A percentile compares a stretch with the other conserved stretches of the same genome.
These are phyloP conservation scores for Nicotiana sylvestris DNA, from an alignment of 257 asterid genomes.

Conservation along the genomic window DNA sequence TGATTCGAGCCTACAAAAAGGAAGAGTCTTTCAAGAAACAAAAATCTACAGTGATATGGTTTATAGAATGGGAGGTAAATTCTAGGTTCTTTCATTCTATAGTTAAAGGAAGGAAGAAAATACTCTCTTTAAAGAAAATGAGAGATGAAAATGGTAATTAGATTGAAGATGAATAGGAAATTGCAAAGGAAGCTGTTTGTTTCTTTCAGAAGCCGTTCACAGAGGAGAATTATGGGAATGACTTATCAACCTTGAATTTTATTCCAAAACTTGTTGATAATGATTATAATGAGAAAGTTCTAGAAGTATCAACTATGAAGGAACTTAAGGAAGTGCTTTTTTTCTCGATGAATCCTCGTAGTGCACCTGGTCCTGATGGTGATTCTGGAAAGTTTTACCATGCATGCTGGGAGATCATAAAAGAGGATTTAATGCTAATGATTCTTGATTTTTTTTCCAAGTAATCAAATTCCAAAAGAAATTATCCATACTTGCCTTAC, in stretches of 20 bases:
- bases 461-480: too few species aligned
- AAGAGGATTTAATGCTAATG: neutral
- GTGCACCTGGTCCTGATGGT: neutral
- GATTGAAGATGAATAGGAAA: neutral
- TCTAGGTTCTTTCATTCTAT: too few species aligned
- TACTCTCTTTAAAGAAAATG: neutral
- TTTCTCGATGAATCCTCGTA: neutral
- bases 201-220: neutral
- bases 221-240: neutral
- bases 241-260: neutral
- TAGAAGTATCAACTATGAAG: neutral
- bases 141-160: neutral
- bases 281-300: neutral
- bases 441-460: neutral
- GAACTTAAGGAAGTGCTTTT: neutral
- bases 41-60: too few species aligned
- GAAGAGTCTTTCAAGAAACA: too few species aligned
- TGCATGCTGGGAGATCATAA: neutral
- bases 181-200: neutral
- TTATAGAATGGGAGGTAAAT: too few species aligned
- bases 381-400: neutral
- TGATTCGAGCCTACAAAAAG: too few species aligned
- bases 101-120: neutral
- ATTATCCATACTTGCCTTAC: too few species aligned
- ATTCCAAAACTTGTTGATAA: neutral